phyloP scores from a whole-genome alignment of 202 grass and related monocot species.

The Setaria italica region DNA sequence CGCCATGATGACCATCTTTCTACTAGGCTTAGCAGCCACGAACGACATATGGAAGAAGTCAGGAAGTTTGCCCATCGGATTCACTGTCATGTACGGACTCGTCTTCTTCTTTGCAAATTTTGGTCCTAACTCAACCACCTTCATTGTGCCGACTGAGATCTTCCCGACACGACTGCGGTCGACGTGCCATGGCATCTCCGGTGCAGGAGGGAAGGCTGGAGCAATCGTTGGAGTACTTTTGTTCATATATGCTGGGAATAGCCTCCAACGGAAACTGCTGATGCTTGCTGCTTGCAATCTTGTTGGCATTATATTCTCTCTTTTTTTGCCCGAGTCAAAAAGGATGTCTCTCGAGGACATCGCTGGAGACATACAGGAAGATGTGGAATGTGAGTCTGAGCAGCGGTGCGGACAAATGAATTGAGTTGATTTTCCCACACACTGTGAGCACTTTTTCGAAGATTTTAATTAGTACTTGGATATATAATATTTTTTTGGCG shows the following conservation, averaged over 20 bases:
- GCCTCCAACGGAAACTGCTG: background rate
- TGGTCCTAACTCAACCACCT: slow-evolving; percentile 56
- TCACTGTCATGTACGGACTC: slow-evolving; percentile 35
- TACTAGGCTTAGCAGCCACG: slow-evolving; percentile 31
- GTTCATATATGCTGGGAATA: slow-evolving; percentile 6
- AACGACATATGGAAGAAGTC: slow-evolving; percentile 11
- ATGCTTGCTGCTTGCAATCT: slow-evolving; percentile 32
- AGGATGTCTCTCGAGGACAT: slow-evolving; percentile 23
- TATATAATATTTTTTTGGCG: too few relatives aligned
- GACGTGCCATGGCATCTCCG: slow-evolving; percentile 64
- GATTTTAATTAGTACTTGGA: too few relatives aligned
- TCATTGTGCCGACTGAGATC: slow-evolving; percentile 55
- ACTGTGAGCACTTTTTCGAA: too few relatives aligned
- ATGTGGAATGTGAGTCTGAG: too few relatives aligned
- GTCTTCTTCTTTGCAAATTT: slow-evolving; percentile 61
- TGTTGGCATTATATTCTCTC: slow-evolving; percentile 2
- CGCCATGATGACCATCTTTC: slow-evolving; percentile 60
- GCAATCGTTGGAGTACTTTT: slow-evolving; percentile 45
- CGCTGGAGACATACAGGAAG: background rate
- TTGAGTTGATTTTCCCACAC: too few relatives aligned
- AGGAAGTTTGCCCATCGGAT: background rate
- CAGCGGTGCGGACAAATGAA: too few relatives aligned
- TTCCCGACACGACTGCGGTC: slow-evolving; percentile 57
- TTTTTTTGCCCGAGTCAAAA: background rate
- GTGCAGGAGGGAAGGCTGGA: slow-evolving; percentile 51